phyloP scores from a whole-genome alignment of 2,329 filamentous ascomycete species.

The Dactylonectria estremocensis region DNA sequence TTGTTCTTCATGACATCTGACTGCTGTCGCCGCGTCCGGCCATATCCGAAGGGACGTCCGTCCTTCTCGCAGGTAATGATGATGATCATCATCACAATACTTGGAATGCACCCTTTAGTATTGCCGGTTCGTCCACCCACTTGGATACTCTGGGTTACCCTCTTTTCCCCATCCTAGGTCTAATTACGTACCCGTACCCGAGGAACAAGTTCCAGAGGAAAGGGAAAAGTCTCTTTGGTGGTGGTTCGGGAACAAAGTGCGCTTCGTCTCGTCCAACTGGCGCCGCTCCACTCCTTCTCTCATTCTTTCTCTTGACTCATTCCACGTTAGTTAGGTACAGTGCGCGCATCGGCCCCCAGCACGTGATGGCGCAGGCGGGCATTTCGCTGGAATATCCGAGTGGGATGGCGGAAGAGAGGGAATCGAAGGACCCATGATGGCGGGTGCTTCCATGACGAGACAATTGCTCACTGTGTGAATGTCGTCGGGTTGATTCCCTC shows the following conservation, averaged over 20 bases:
- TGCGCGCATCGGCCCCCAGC: background rate
- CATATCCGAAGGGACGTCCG: background rate
- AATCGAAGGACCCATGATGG: background rate
- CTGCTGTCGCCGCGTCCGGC: background rate
- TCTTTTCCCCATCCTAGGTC: background rate
- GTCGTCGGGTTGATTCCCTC: background rate
- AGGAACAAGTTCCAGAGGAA: too few relatives aligned
- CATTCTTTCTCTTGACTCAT: constrained; percentile 20
- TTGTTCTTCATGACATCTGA: background rate
- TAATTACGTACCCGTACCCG: background rate
- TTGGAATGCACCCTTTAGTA: background rate
- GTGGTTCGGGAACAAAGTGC: background rate
- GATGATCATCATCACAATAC: background rate
- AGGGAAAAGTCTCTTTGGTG: constrained; percentile 8
- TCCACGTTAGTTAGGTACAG: background rate
- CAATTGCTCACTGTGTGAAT: background rate
- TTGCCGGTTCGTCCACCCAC: too few relatives aligned
- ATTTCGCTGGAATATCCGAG: background rate
- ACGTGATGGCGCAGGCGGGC: background rate
- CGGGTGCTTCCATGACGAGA: background rate
- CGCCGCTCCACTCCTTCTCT: constrained; percentile 22
- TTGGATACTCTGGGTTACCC: background rate
- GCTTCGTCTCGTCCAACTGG: constrained; percentile 3
- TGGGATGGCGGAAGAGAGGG: background rate
- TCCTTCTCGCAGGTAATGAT: background rate